Evolutionary conservation across 2,329 filamentous ascomycete genomes (phyloP), one percentile per base, ranked within the genome.

Genomic region (Pseudogymnoascus sp.): DNA sequence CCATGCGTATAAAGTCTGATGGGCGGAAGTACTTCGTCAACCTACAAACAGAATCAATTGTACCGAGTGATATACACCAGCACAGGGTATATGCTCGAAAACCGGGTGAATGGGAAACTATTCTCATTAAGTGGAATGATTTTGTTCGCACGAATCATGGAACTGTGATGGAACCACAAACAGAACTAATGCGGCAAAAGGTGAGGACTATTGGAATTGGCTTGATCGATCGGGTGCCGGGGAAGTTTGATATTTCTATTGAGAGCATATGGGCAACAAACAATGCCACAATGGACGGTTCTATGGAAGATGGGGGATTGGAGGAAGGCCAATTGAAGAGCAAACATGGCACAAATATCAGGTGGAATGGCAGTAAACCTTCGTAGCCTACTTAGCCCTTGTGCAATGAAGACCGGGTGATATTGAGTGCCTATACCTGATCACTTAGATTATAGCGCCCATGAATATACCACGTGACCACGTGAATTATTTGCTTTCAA

Each of bases 111-210:
- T 99, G 95, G 95, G 93, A 99, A 80, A 97, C 95, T 1, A 84
- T 97, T n/a, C 76, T 96, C 56, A 88, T 99, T 67, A 89, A 89
- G 66, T 95, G 93, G 83, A 88, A 88, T 69, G 91, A 96, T 68
- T 97, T 99, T 76, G 93, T 99, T 64, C 83, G 95, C 67, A 99
- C 95, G 13, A 97, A 97, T 73, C 86, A 96, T 72, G 95, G 95
- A 6, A 86, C 90, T 70, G 91, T 96, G 1, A 88, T 97, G 4
- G 93, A 97, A 78, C 95, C 95, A 33, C 93, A 97, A 79, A 88
- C 88, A 11, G 92, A 96, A 74, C 88, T 99, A 76, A 77, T 97
- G 73, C 85, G 89, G 66, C 89, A 96, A 71, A 93, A 91, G 75
- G 87, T 99, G 31, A 84, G 86, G 72, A 96, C 88, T 29, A 80